Evolutionary conservation across 371 early-diverging fungal genomes (phyloP), one percentile per base, ranked within the genome.

Genomic region (Chytridiales sp.): DNA sequence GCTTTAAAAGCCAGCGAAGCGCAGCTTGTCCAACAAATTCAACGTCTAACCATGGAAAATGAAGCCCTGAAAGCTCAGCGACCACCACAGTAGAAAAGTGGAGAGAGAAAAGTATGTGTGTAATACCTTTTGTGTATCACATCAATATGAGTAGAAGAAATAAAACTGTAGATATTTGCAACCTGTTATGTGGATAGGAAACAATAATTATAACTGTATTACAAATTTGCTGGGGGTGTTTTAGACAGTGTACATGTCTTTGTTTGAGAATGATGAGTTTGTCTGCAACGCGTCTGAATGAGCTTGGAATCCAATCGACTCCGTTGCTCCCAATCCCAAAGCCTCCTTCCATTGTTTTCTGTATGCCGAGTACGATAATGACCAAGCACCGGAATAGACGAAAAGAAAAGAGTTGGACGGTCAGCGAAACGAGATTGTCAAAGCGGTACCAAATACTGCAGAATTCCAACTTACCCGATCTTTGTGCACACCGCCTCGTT

Each of bases 401-500:
- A 48, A 36, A 26, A 22, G 35, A 27, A 30, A 21, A 29, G 21
- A 24, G 30, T 48, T 4, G n/a, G n/a, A n/a, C n/a, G n/a, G n/a
- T n/a, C n/a, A 6, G 21, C 4, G 48, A 4, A 4, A 5, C 42
- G 3, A 41, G 39, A 5, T 34, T 35, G 9, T n/a, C 21, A 6
- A 29, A 26, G 51, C 50, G 30, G 40, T n/a, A n/a, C n/a, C n/a
- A n/a, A n/a, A n/a, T n/a, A n/a, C n/a, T 17, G 43, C 17, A 22
- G 4, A 39, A 39, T 32, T 27, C 34, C 17, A 21, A 24, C 75
- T 39, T 83, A 89, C 89, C 90, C 90, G 50, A 89, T 80, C 39
- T 68, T 74, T 48, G 80, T 68, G 48, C 78, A 74, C 36, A 76
- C 70, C 42, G 87, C 87, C 57, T 79, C 77, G 64, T 90, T 79